Percentiles rank a stretch among this genome's conserved stretches.
Conservation (phyloP, 768 basidiomycete genomes). For the Amanita fuliginea region DNA sequence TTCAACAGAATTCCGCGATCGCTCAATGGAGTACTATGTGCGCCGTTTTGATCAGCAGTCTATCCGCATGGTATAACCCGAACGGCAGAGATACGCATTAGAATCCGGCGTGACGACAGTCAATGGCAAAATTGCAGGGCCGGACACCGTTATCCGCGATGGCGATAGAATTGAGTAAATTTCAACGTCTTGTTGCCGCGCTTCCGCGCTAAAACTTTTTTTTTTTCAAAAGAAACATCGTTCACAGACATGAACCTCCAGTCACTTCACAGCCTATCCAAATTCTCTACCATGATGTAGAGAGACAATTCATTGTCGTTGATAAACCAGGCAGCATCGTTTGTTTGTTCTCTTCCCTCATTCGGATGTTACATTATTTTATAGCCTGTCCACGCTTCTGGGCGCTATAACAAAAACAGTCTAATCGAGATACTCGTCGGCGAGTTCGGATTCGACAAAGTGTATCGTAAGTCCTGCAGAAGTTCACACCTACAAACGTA, state of each 20-base stretch:
- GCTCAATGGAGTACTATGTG: slow-evolving; percentile 94
- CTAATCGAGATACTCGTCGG: slow-evolving; percentile 76
- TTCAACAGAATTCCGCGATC: slow-evolving; percentile 88
- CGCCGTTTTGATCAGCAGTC: slow-evolving; percentile 19
- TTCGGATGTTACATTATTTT: slow-evolving; percentile 7
- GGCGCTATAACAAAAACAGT: slow-evolving; percentile 83
- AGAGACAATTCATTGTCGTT: slow-evolving; percentile 81
- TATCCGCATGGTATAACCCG: not conserved
- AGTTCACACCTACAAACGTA: not conserved
- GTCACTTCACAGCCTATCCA: slow-evolving; percentile 77
- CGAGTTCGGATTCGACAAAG: slow-evolving; percentile 75
- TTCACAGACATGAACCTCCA: slow-evolving; percentile 96
- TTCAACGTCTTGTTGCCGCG: slow-evolving; percentile 8
- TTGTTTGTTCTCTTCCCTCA: slow-evolving; percentile 24
- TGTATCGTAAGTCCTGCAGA: slow-evolving; percentile 55
- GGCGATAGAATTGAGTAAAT: slow-evolving; percentile 83
- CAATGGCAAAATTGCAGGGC: slow-evolving; percentile 78
- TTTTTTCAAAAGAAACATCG: slow-evolving; percentile 56
- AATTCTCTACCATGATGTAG: slow-evolving; percentile 65
- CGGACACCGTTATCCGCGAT: slow-evolving; percentile 69
- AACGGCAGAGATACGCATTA: slow-evolving; percentile 39
- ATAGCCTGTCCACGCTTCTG: slow-evolving; percentile 88
- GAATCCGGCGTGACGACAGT: slow-evolving; percentile 92
- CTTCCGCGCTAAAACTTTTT: slow-evolving; percentile 1
- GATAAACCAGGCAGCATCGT: slow-evolving; percentile 97